phyloP scores from a whole-genome alignment of 108 stramenopile genomes.

The Pseudonitzschia delicatissima region DNA sequence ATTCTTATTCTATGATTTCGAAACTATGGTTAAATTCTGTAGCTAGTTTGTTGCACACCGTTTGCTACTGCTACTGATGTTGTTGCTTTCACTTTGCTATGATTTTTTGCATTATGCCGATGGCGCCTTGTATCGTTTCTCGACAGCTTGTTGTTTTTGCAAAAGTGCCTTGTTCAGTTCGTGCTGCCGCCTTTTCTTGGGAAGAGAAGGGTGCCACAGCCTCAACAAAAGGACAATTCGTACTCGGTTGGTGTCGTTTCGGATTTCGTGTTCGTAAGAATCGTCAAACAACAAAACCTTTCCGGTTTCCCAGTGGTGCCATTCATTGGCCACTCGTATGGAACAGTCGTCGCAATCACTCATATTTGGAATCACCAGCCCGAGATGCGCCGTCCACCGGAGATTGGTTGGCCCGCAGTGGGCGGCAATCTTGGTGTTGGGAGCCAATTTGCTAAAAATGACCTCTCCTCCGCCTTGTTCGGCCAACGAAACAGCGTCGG shows the following conservation, averaged over 20 bases:
- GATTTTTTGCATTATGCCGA: no score
- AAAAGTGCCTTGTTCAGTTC: constrained; percentile 20
- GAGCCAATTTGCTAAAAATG: constrained; percentile 71
- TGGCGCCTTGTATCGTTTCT: constrained; percentile 40
- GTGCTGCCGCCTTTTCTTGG: constrained; percentile 1
- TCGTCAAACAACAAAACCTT: constrained; percentile 80
- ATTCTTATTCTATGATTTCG: no score
- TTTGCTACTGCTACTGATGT: no score
- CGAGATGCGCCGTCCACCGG: constrained; percentile 77
- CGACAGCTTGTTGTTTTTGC: constrained; percentile 27
- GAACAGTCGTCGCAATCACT: constrained; percentile 18
- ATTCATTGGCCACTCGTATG: constrained; percentile 63
- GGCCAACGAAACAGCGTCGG: constrained; percentile 66
- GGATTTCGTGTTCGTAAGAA: constrained; percentile 81
- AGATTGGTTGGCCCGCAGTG: constrained; percentile 77
- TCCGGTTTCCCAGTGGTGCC: constrained; percentile 65
- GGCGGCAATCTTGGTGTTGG: constrained; percentile 51
- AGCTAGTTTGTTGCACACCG: no score
- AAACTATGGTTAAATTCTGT: no score
- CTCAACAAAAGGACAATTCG: constrained; percentile 68
- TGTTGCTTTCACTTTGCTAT: no score
- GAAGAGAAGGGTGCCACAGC: constrained; percentile 75
- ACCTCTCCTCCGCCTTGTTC: constrained; percentile 71
- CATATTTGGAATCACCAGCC: constrained; percentile 64
- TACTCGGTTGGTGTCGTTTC: constrained; percentile 53